Conservation (phyloP, 2,329 filamentous ascomycete genomes). For the Fusarium albidum region DNA sequence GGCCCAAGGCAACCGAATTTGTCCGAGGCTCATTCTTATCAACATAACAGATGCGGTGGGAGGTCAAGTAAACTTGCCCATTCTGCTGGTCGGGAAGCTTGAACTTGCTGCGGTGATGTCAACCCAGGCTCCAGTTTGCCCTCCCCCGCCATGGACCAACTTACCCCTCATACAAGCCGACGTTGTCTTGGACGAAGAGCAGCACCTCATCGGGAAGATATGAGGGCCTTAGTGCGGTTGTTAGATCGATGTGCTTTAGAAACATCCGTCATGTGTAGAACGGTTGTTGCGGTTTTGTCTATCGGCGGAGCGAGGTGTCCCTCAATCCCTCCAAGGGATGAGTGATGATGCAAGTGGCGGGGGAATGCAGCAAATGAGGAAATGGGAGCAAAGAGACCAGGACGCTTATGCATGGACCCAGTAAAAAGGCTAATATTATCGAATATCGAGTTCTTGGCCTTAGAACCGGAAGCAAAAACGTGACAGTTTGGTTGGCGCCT, state of each 20-base stretch:
- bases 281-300: conserved; percentile 10
- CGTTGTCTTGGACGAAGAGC: conserved; percentile 96
- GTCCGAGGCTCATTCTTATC: conserved; percentile 86
- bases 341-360: conserved; percentile 33
- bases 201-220: conserved; percentile 93
- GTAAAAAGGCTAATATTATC: neutral
- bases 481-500: conserved; percentile 6
- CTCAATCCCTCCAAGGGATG: conserved; percentile 4
- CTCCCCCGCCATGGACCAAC: conserved; percentile 42
- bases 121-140: conserved; percentile 12
- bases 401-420: neutral
- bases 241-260: conserved; percentile 93
- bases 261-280: conserved; percentile 81
- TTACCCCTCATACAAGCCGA: conserved; percentile 97
- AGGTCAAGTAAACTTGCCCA: conserved; percentile 95
- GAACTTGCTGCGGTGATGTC: conserved; percentile 72
- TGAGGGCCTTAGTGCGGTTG: conserved; percentile 91
- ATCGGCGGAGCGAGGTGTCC: neutral
- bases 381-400: neutral
- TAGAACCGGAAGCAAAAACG: neutral
- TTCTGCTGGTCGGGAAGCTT: conserved; percentile 95
- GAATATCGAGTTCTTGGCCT: conserved; percentile 1
- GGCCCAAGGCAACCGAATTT: conserved; percentile 82
- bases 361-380: conserved; percentile 22
- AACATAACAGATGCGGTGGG: conserved; percentile 94